A percentile compares a stretch with the other conserved stretches of the same genome.
These are phyloP conservation scores for Phytophthora sp. DNA, from an alignment of 352 stramenopile genomes.

Conservation along the genomic window DNA sequence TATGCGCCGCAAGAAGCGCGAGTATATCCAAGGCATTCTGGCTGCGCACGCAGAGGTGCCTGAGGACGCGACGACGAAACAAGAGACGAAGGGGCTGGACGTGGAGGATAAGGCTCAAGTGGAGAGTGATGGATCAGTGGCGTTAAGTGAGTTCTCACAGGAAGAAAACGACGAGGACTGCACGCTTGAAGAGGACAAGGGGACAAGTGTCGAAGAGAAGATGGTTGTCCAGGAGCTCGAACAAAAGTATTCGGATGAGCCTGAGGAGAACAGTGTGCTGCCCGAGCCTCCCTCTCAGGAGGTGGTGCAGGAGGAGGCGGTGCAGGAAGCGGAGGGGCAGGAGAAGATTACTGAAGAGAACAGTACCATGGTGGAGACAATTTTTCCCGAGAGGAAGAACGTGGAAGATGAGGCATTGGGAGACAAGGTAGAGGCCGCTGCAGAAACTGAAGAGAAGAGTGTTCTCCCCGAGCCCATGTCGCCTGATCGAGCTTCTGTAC, in stretches of 20 bases:
- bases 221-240: not conserved
- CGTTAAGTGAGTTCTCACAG: no score
- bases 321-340: not conserved
- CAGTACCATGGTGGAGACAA: no score
- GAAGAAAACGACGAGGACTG: not conserved
- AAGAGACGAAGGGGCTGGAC: not conserved
- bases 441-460: slow-evolving; percentile 3
- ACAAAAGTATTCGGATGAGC: not conserved
- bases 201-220: not conserved
- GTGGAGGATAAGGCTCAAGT: no score
- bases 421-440: not conserved
- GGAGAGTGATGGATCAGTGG: no score
- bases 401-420: slow-evolving; percentile 3
- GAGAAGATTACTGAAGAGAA: not conserved
- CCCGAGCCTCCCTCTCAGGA: not conserved
- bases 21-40: slow-evolving; percentile 26
- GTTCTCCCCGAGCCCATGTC: slow-evolving; percentile 9
- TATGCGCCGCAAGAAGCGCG: slow-evolving; percentile 38
- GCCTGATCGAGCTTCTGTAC: slow-evolving; percentile 11
- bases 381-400: not conserved
- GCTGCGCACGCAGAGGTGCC: not conserved
- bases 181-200: not conserved
- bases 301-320: not conserved
- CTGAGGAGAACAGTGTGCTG: not conserved
- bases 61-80: not conserved